Evolutionary conservation across 345 rosid species (phyloP).

Genomic region (Xanthoceras sorbifolium): DNA sequence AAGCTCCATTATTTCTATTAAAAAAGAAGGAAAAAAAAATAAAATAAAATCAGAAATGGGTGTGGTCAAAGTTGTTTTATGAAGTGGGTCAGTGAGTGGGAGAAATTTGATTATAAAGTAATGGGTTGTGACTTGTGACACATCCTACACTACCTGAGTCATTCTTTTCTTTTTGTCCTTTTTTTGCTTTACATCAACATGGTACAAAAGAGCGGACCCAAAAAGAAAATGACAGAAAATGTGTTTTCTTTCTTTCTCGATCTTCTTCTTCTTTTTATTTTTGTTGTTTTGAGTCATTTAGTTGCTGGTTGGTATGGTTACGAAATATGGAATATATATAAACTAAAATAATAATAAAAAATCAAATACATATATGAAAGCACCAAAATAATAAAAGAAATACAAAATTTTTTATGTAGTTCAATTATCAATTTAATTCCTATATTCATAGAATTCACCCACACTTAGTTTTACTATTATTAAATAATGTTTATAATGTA

Average conservation of each 20-base stretch:
- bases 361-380: too few relatives aligned
- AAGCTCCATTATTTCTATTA: background rate
- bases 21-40: background rate
- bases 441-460: too few relatives aligned
- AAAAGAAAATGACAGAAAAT: background rate
- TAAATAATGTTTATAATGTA: too few relatives aligned
- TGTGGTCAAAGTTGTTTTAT: background rate
- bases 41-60: background rate
- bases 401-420: too few relatives aligned
- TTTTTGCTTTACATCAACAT: background rate
- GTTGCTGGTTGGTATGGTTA: background rate
- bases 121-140: constrained; percentile 11
- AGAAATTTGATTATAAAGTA: background rate
- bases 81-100: background rate
- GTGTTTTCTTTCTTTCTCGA: background rate
- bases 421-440: too few relatives aligned
- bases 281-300: background rate
- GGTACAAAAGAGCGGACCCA: background rate
- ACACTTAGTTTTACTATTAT: too few relatives aligned
- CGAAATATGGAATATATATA: too few relatives aligned
- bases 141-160: background rate
- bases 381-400: too few relatives aligned
- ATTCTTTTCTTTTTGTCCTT: background rate
- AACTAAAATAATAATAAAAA: too few relatives aligned
- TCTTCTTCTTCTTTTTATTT: too few relatives aligned